Conservation (phyloP, 257 asterid genomes). For the Verbascum thapsus region DNA sequence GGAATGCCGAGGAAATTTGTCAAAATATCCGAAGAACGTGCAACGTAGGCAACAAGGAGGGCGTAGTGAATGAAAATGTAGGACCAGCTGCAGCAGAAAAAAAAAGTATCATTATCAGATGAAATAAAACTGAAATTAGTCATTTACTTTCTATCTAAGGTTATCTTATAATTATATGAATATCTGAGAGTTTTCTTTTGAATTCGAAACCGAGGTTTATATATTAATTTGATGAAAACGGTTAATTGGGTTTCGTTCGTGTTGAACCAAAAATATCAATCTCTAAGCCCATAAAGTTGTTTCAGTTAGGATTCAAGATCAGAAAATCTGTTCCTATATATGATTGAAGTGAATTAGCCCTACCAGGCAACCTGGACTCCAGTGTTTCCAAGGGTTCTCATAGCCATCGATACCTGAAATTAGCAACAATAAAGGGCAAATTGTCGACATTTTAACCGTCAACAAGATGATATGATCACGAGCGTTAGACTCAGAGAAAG, state of each 20-base stretch:
- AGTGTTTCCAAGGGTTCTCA: constrained; percentile 78
- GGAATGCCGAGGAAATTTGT: constrained; percentile 82
- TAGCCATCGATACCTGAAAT: constrained; percentile 88
- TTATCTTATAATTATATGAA: neutral
- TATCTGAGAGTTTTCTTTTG: no score
- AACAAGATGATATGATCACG: constrained; percentile 16
- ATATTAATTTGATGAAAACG: no score
- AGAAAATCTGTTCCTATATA: neutral
- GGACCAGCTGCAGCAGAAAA: constrained; percentile 80
- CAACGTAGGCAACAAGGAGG: constrained; percentile 93
- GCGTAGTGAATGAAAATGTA: constrained; percentile 92
- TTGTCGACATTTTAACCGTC: constrained; percentile 22
- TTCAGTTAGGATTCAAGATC: constrained; percentile 5
- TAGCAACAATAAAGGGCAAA: constrained; percentile 24
- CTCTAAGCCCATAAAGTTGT: no score
- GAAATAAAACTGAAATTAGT: constrained; percentile 14
- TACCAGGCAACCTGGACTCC: constrained; percentile 94
- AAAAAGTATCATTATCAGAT: constrained; percentile 29
- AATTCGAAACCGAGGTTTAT: no score
- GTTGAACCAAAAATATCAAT: no score
- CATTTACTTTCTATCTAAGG: neutral
- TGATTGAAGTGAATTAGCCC: constrained; percentile 27
- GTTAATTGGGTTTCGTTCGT: no score
- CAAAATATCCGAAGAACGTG: constrained; percentile 91
- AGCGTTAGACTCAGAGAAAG: constrained; percentile 14